These are phyloP conservation scores for Scheffersomyces stipitis DNA, from an alignment of 805 yeast genomes.

Conservation along the genomic window DNA sequence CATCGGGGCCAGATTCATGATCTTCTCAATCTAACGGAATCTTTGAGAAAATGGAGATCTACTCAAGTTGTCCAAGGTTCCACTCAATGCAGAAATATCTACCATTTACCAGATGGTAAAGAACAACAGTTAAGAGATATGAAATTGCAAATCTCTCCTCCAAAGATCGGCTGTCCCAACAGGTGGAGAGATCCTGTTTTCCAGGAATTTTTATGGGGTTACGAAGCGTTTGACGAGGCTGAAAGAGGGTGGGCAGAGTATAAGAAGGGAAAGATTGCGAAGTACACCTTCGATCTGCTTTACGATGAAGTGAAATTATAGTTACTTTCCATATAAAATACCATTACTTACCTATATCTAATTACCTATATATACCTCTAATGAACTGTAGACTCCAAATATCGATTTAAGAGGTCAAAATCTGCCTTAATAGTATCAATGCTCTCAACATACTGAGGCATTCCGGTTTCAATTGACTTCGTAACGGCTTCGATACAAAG, in stretches of 20 bases:
- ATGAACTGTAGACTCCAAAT: constrained; percentile 1
- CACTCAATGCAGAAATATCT: constrained; percentile 16
- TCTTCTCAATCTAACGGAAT: constrained; percentile 11
- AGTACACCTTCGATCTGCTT: constrained; percentile 5
- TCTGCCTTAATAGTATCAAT: constrained; percentile 18
- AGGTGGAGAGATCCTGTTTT: constrained; percentile 25
- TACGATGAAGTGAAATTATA: constrained; percentile 7
- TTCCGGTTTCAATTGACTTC: constrained; percentile 32
- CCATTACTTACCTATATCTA: no score
- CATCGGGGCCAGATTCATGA: constrained; percentile 17
- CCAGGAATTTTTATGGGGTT: constrained; percentile 25
- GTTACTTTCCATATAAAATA: neutral
- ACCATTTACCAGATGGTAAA: constrained; percentile 27
- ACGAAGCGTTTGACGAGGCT: constrained; percentile 25
- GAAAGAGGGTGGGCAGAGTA: constrained; percentile 13
- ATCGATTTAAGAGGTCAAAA: constrained; percentile 8
- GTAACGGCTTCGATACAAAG: constrained; percentile 37
- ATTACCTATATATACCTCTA: no score
- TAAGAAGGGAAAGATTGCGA: constrained; percentile 1
- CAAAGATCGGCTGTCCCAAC: constrained; percentile 18
- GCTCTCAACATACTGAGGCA: constrained; percentile 29
- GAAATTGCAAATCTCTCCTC: constrained; percentile 13
- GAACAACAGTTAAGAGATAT: constrained; percentile 23
- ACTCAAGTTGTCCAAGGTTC: constrained; percentile 24
- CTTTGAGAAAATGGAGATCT: constrained; percentile 21